A percentile compares a stretch with the other conserved stretches of the same genome.
phyloP scores from a whole-genome alignment of 1,284 basidiomycete genomes.

The Tilletia caries region DNA sequence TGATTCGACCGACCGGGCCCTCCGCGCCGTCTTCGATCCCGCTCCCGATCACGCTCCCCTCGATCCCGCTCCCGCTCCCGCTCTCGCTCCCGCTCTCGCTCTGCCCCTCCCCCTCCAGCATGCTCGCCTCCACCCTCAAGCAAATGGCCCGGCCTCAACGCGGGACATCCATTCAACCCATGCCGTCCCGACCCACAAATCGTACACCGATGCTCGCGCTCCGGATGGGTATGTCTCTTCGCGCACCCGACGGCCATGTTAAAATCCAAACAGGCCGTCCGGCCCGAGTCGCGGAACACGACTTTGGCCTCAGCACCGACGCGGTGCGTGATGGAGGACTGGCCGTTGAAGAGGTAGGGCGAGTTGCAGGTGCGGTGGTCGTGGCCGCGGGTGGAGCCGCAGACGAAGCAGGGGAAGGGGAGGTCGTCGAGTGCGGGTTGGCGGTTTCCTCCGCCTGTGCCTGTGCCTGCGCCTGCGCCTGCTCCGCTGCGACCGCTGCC shows the following conservation, averaged over 20 bases:
- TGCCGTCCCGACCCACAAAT: background rate
- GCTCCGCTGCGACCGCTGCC: background rate
- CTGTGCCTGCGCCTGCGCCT: background rate
- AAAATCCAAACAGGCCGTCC: constrained; percentile 8
- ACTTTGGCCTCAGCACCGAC: constrained; percentile 5
- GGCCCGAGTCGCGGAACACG: constrained; percentile 5
- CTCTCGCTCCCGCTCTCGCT: too few species aligned
- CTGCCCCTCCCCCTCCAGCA: too few species aligned
- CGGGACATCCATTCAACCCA: background rate
- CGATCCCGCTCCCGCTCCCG: too few species aligned
- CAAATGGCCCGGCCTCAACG: background rate
- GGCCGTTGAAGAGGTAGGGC: constrained; percentile 2
- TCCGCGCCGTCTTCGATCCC: too few species aligned
- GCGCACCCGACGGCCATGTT: background rate
- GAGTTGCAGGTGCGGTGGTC: constrained; percentile 6
- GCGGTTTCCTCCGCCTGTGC: background rate
- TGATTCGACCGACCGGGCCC: too few species aligned
- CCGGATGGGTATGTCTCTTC: background rate
- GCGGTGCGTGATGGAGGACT: background rate
- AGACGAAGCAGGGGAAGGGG: constrained; percentile 11
- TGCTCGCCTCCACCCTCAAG: too few species aligned
- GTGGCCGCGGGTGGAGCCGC: constrained; percentile 6
- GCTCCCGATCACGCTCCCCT: too few species aligned
- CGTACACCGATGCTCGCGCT: constrained; percentile 10
- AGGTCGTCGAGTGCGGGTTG: background rate